Evolutionary conservation across 1,284 basidiomycete genomes (phyloP).

Genomic region (Trametes versicolor): DNA sequence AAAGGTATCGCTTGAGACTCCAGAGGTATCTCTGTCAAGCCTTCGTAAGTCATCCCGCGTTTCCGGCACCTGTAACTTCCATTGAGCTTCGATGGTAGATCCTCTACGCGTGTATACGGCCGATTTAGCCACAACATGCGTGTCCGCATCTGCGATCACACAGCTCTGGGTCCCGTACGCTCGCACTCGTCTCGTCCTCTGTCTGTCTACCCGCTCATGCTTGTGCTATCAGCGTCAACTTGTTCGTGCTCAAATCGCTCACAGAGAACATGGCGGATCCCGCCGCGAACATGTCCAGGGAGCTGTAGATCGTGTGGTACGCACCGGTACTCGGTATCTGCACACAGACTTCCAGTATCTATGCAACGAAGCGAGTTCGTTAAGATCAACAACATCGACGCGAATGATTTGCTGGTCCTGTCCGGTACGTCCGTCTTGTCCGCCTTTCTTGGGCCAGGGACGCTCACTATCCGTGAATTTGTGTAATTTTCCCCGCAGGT

Average conservation of each 20-base stretch:
- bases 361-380: slow-evolving; percentile 91
- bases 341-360: slow-evolving; percentile 58
- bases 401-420: slow-evolving; percentile 85
- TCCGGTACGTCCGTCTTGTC: slow-evolving; percentile 56
- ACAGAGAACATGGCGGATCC: slow-evolving; percentile 91
- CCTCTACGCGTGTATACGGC: slow-evolving; percentile 89
- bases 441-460: background rate
- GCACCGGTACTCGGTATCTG: background rate
- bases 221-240: slow-evolving; percentile 67
- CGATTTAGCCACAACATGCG: slow-evolving; percentile 83
- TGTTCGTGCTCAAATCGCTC: slow-evolving; percentile 77
- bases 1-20: slow-evolving; percentile 92
- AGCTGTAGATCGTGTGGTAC: slow-evolving; percentile 60
- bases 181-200: background rate
- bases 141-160: slow-evolving; percentile 81
- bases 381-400: slow-evolving; percentile 91
- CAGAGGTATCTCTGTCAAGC: slow-evolving; percentile 91
- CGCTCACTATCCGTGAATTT: slow-evolving; percentile 46
- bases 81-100: slow-evolving; percentile 5
- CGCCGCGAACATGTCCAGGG: slow-evolving; percentile 88
- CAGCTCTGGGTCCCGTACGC: slow-evolving; percentile 80
- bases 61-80: slow-evolving; percentile 6
- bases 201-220: background rate
- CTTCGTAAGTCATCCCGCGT: slow-evolving; percentile 59
- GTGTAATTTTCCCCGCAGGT: slow-evolving; percentile 82